Base-by-base conservation (phyloP, 2,329 filamentous ascomycete genomes). In the Aureobasidium melanogenum region DNA sequence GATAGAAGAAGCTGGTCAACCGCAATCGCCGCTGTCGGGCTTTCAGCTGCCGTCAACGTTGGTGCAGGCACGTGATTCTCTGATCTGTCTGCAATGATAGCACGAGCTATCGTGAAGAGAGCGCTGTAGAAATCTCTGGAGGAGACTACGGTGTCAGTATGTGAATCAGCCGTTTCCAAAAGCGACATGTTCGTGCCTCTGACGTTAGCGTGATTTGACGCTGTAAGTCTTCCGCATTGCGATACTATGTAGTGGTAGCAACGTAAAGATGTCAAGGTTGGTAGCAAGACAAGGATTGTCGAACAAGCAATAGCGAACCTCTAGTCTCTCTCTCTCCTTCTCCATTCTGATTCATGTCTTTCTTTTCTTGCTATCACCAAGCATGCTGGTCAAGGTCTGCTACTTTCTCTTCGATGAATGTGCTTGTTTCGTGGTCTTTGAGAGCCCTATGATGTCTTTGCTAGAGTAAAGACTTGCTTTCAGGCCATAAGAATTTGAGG, bases 381-480 rank as follows among this genome's bases (percentile, higher is more conserved):
- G 7, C 43, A 58, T 38, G 5, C 2, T 30, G 4, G 56, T 50
- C 32, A 41, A 32, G 6, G 43, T 59, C 44, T 48, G 32, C 19
- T 59, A 44, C 22, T 50, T 59, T 39, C 56, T 41, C 32, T 41
- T 50, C n/a, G 9, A 15, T 24, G 19, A 26, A 39, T 2, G 3
- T 22, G 52, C 6, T 5, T 22, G 26, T 17, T 38, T 46, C 26
- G 28, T 19, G 2, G 32, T 32, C 22, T 50, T 50, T 10, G 44
- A 48, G 10, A 50, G 44, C 3, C 64, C 58, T 51, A 70, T 39
- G 8, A 71, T 50, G 12, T 74, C 73, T 30, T 69, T 71, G 48
- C 76, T 78, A 17, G 70, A 74, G 64, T 76, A 77, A 8, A 78
- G 64, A 62, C 76, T 78, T 12, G 76, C 76, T 61, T 70, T 68